Evolutionary conservation across 1,284 basidiomycete species (phyloP).

Genomic region (Coriolopsis trogii): DNA sequence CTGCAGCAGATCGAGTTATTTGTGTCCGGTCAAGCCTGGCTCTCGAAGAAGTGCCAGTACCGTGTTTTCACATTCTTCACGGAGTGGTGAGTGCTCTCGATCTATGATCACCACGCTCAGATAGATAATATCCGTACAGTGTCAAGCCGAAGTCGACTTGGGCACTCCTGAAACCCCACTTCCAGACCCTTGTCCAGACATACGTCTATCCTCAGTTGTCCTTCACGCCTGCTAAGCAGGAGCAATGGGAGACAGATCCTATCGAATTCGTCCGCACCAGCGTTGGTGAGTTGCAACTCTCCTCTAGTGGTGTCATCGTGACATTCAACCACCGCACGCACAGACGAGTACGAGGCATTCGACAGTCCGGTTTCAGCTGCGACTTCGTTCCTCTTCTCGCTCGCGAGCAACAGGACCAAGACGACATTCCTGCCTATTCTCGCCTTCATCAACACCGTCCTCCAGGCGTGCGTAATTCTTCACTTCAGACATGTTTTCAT

Average conservation of each 20-base stretch:
- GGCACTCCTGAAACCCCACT: conserved; percentile 82
- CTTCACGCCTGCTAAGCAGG: conserved; percentile 68
- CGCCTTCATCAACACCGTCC: conserved; percentile 71
- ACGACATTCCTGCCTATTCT: conserved; percentile 79
- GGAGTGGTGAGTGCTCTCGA: conserved; percentile 64
- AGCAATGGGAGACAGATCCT: conserved; percentile 78
- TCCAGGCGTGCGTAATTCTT: conserved; percentile 57
- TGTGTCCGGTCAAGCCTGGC: conserved; percentile 73
- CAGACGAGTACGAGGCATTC: conserved; percentile 82
- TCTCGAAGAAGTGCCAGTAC: conserved; percentile 81
- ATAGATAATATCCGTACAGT: conserved; percentile 41
- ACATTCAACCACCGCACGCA: neutral
- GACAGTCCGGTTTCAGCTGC: conserved; percentile 77
- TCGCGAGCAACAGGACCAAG: conserved; percentile 79
- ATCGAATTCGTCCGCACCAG: conserved; percentile 77
- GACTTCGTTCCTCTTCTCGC: conserved; percentile 75
- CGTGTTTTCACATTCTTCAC: conserved; percentile 83
- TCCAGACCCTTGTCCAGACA: conserved; percentile 69
- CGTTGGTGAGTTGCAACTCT: conserved; percentile 56
- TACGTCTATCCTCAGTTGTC: conserved; percentile 88
- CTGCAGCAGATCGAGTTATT: conserved; percentile 75
- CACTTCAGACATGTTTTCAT: neutral
- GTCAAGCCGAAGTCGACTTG: conserved; percentile 90
- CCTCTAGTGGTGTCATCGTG: neutral
- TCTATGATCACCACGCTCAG: neutral